Evolutionary conservation across 805 yeast species (phyloP).

Genomic region (Candida jianshihensis): DNA sequence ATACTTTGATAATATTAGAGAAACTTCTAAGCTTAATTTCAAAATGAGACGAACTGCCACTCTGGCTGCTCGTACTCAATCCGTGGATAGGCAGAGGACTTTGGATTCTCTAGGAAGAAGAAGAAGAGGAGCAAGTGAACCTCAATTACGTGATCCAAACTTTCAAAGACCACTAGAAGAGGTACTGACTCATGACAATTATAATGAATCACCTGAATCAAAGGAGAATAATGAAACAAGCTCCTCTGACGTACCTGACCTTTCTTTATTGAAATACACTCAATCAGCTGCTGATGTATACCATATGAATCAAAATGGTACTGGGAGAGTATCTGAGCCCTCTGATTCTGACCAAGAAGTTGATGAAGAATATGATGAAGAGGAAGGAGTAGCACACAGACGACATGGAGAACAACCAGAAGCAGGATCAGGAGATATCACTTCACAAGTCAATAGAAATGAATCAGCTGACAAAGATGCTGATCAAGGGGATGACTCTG

Average conservation of each 20-base stretch:
- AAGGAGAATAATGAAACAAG: constrained; percentile 6
- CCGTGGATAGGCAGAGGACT: constrained; percentile 17
- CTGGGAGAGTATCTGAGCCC: constrained; percentile 18
- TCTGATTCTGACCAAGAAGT: constrained; percentile 9
- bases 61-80: constrained; percentile 43
- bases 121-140: not conserved
- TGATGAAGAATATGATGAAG: constrained; percentile 7
- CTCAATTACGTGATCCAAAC: not conserved
- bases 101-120: constrained; percentile 7
- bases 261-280: constrained; percentile 3
- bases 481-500: not conserved
- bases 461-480: too few species aligned
- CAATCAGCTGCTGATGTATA: constrained; percentile 6
- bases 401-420: constrained; percentile 6
- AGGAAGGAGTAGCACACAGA: constrained; percentile 3
- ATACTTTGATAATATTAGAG: constrained; percentile 75
- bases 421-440: too few species aligned
- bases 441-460: too few species aligned
- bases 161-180: too few species aligned
- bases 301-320: constrained; percentile 2
- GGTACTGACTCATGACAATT: not conserved
- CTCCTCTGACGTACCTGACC: constrained; percentile 10
- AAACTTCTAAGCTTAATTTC: constrained; percentile 68
- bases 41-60: constrained; percentile 79
- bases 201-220: constrained; percentile 4